Evolutionary conservation across 306 rosid genomes (phyloP).

Genomic region (Cicer chorassanicum): DNA sequence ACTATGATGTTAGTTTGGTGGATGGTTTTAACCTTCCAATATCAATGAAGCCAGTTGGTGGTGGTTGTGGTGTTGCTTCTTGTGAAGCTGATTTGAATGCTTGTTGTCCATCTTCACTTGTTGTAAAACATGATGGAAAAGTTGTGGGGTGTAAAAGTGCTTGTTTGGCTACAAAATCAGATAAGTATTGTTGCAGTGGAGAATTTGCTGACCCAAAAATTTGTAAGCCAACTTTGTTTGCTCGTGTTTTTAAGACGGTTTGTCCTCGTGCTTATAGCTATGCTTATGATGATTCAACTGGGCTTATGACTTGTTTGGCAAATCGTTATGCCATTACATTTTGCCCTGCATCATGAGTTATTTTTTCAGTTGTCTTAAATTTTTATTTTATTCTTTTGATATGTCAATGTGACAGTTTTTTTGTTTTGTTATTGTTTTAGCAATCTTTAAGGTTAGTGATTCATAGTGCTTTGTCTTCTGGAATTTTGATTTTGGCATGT

Average conservation of each 20-base stretch:
- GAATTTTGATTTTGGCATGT: slow-evolving; percentile 5
- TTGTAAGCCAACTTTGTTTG: slow-evolving; percentile 61
- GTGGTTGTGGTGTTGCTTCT: slow-evolving; percentile 58
- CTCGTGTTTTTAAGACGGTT: slow-evolving; percentile 59
- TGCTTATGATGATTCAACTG: slow-evolving; percentile 67
- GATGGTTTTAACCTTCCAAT: slow-evolving; percentile 76
- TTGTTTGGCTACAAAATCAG: slow-evolving; percentile 67
- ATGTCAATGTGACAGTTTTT: neutral
- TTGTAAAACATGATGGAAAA: slow-evolving; percentile 52
- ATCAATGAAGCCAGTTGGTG: slow-evolving; percentile 57
- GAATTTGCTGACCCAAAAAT: slow-evolving; percentile 55
- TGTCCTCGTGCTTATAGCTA: slow-evolving; percentile 72
- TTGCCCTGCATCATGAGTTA: slow-evolving; percentile 55
- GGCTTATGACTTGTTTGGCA: slow-evolving; percentile 65
- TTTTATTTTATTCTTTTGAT: neutral
- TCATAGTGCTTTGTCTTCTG: neutral
- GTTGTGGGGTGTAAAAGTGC: slow-evolving; percentile 83
- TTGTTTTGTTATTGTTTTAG: neutral
- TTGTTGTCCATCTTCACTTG: slow-evolving; percentile 63
- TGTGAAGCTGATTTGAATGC: slow-evolving; percentile 66
- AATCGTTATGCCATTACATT: slow-evolving; percentile 61
- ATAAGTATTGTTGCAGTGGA: slow-evolving; percentile 70
- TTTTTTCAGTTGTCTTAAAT: neutral
- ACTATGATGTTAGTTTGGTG: slow-evolving; percentile 74
- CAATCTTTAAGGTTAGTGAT: slow-evolving; percentile 4